Conservation (phyloP, 1,139 yeast genomes). For the Zygosaccharomyces pseudobailii region DNA sequence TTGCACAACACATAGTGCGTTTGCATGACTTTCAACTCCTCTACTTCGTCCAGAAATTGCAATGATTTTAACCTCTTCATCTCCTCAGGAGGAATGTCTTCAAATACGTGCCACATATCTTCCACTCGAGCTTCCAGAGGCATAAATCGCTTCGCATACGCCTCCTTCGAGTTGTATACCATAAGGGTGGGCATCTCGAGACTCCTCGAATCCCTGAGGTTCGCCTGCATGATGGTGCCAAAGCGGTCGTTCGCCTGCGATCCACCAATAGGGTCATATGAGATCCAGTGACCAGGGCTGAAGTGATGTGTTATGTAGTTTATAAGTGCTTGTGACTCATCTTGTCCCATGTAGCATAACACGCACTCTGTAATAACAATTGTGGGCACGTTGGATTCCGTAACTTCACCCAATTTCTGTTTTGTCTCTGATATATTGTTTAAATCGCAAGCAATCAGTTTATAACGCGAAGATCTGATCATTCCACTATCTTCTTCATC, state of each 20-base stretch:
- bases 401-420: conserved; percentile 17
- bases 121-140: conserved; percentile 39
- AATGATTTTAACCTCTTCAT: conserved; percentile 50
- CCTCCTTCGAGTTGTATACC: conserved; percentile 45
- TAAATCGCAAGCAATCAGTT: conserved; percentile 30
- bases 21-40: conserved; percentile 70
- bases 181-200: conserved; percentile 63
- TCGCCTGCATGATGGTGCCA: conserved; percentile 77
- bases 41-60: conserved; percentile 85
- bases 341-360: conserved; percentile 69
- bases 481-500: conserved; percentile 12
- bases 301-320: conserved; percentile 35
- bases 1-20: conserved; percentile 67
- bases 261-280: conserved; percentile 85
- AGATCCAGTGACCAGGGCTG: conserved; percentile 41
- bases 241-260: conserved; percentile 53
- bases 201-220: conserved; percentile 60
- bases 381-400: conserved; percentile 52
- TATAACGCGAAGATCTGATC: conserved; percentile 21
- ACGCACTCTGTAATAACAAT: conserved; percentile 84
- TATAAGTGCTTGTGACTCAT: conserved; percentile 51
- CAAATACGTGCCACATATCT: conserved; percentile 57
- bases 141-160: conserved; percentile 42
- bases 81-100: conserved; percentile 45
- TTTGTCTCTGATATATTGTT: conserved; percentile 18